These are phyloP conservation scores for Pleurotus tuber-regium DNA, from an alignment of 768 basidiomycete species.

Conservation along the genomic window DNA sequence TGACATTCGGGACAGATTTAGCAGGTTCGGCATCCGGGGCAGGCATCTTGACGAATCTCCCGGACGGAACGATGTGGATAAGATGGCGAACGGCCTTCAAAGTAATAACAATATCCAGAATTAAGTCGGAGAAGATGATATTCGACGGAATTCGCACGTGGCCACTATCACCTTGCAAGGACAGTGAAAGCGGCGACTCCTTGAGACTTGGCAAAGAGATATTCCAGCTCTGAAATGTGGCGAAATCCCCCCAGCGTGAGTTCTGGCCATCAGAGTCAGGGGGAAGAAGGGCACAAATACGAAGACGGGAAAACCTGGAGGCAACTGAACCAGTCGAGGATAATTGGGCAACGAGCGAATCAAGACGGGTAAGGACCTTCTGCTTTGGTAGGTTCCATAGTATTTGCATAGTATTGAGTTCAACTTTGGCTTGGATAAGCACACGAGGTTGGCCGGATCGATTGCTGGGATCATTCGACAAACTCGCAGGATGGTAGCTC, in stretches of 20 bases:
- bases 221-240: slow-evolving; percentile 54
- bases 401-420: slow-evolving; percentile 41
- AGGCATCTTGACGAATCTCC: slow-evolving; percentile 52
- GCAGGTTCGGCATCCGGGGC: slow-evolving; percentile 69
- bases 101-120: slow-evolving; percentile 66
- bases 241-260: slow-evolving; percentile 70
- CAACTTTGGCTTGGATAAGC: slow-evolving; percentile 31
- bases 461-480: slow-evolving; percentile 16
- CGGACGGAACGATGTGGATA: slow-evolving; percentile 46
- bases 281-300: slow-evolving; percentile 44
- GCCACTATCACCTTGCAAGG: slow-evolving; percentile 58
- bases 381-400: slow-evolving; percentile 47
- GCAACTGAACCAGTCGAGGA: slow-evolving; percentile 20
- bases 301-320: slow-evolving; percentile 44
- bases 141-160: slow-evolving; percentile 79
- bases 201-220: slow-evolving; percentile 30
- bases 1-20: slow-evolving; percentile 65
- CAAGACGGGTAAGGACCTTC: slow-evolving; percentile 41
- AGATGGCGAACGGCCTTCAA: slow-evolving; percentile 78
- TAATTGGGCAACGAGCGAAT: slow-evolving; percentile 30
- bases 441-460: slow-evolving; percentile 17
- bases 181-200: slow-evolving; percentile 36
- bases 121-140: slow-evolving; percentile 72
- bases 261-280: slow-evolving; percentile 32
- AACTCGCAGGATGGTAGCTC: slow-evolving; percentile 15